Conservation (phyloP, 2,329 filamentous ascomycete genomes). For the Fusarium albosuccineum region DNA sequence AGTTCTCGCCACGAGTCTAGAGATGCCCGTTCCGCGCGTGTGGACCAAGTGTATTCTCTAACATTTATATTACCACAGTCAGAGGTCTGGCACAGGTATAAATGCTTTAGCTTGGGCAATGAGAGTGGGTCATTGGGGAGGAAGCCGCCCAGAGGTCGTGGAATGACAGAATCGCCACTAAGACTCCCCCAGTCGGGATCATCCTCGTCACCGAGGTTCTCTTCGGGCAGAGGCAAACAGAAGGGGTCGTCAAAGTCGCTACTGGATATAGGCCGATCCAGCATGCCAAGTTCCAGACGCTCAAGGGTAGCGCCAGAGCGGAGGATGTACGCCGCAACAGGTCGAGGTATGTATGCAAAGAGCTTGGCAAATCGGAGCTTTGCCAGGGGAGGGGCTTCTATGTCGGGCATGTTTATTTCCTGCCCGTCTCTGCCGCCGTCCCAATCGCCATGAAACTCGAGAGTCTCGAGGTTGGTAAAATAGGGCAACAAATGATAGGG, state of each 20-base stretch:
- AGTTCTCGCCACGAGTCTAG: slow-evolving; percentile 13
- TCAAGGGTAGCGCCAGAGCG: slow-evolving; percentile 8
- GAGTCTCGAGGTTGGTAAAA: slow-evolving; percentile 22
- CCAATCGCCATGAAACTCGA: slow-evolving; percentile 26
- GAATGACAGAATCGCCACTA: background rate
- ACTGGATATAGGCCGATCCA: slow-evolving; percentile 15
- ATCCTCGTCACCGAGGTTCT: background rate
- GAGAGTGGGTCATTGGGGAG: accelerated
- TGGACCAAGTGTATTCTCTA: slow-evolving; percentile 23
- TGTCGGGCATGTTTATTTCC: background rate
- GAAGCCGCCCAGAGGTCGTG: slow-evolving; percentile 19
- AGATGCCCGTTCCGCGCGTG: background rate
- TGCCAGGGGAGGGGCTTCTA: background rate
- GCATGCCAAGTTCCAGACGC: slow-evolving; percentile 29
- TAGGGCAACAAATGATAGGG: slow-evolving; percentile 28
- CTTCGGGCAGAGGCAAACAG: background rate
- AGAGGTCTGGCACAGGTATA: slow-evolving; percentile 18
- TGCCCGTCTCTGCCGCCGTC: too few species aligned
- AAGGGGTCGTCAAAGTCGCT: too few species aligned
- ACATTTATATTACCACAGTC: background rate
- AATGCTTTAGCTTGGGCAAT: slow-evolving; percentile 4
- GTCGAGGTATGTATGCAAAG: slow-evolving; percentile 22
- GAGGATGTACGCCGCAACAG: slow-evolving; percentile 14
- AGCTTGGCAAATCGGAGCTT: slow-evolving; percentile 28
- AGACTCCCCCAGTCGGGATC: background rate